These are phyloP conservation scores for Coriaria nepalensis DNA, from an alignment of 306 rosid genomes.

Conservation along the genomic window DNA sequence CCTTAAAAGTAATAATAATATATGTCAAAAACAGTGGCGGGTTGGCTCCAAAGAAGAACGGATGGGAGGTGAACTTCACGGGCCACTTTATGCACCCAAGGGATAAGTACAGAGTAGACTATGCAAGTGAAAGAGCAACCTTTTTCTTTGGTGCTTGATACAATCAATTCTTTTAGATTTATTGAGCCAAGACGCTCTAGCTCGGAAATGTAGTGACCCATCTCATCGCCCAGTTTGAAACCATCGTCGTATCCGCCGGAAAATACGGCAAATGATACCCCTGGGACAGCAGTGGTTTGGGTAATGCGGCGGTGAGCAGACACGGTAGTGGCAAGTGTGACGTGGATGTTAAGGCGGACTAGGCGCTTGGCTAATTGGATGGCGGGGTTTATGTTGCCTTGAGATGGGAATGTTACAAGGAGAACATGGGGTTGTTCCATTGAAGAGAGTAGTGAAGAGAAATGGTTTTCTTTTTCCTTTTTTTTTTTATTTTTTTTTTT, in stretches of 20 bases:
- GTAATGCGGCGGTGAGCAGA: conserved; percentile 10
- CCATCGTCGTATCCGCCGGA: conserved; percentile 42
- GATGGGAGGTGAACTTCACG: conserved; percentile 19
- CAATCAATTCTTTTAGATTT: conserved; percentile 7
- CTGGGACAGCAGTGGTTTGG: conserved; percentile 4
- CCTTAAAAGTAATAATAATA: conserved; percentile 28
- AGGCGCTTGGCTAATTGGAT: neutral
- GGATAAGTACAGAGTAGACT: conserved; percentile 17
- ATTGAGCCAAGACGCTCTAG: conserved; percentile 19
- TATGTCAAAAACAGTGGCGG: conserved; percentile 24
- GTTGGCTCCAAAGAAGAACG: conserved; percentile 24
- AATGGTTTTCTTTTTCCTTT: neutral
- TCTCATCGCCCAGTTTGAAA: neutral
- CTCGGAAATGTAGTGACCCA: conserved; percentile 13
- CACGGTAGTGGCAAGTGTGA: conserved; percentile 7
- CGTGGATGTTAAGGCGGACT: neutral
- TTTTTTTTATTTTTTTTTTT: too few relatives aligned
- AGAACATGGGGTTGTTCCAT: conserved; percentile 4
- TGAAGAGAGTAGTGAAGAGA: neutral
- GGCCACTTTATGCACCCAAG: conserved; percentile 29
- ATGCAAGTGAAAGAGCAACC: conserved; percentile 25
- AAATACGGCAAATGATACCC: conserved; percentile 21
- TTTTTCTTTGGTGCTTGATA: neutral
- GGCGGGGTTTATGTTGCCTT: conserved; percentile 8
- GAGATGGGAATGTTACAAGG: neutral